Evolutionary conservation across 2,329 filamentous ascomycete species (phyloP), one percentile per base, ranked within the genome.

Genomic region (Scortechinia acanthostroma): DNA sequence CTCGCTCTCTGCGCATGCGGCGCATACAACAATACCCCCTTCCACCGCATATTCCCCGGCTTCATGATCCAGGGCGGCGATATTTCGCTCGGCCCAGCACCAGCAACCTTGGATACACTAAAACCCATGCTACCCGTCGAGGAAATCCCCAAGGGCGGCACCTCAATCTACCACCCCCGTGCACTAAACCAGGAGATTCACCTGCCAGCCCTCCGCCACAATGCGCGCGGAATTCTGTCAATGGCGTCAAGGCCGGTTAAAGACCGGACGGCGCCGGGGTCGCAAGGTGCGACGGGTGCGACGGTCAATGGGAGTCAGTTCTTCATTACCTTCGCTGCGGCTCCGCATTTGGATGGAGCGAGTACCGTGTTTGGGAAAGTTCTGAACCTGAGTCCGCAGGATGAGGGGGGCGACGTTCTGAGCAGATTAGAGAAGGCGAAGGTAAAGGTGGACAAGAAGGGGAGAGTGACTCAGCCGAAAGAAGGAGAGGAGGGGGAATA

Each of bases 341-440:
- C 79, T 14, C 70, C 77, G 45, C 80, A 83, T 68, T 60, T 84
- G 25, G 80, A 83, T 57, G 80, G 80, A 4, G 77, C 80, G 56
- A 84, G 83, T 54, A 82, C 80, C 0, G 77, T 83, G 2, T 84
- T 84, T 61, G 80, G 80, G 14, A 72, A 75, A 50, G 69, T 84
- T 16, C 58, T 84, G 51, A 65, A 64, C 44, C 44, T 63, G 49
- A 61, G 50, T 43, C 57, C 53, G 22, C 62, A 57, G 33, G 71
- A 71, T 58, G 72, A 69, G 50, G 64, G 55, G 4, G 67, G 58
- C 5, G 61, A 68, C 55, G 59, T 66, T 10, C 49, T 67, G 46
- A 62, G 69, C 16, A 73, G 70, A 3, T 53, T 84, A 50, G 77
- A 81, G 48, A 72, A 70, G 52, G 66, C 82, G 45, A 77, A 83